Conservation (phyloP, 257 asterid species). For the Coffea eugenioides region DNA sequence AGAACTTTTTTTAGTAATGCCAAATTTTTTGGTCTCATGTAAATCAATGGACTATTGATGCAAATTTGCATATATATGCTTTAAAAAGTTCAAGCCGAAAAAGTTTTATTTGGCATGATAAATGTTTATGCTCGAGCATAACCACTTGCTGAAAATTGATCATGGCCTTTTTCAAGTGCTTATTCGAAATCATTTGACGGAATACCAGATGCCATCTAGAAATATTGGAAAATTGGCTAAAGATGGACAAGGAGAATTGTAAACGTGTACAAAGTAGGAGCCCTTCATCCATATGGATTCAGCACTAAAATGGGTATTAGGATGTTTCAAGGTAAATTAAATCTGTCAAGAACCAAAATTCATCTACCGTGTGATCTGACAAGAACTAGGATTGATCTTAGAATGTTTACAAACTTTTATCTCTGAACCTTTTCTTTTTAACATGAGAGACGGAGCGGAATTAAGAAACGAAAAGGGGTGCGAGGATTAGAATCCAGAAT, state of each 20-base stretch:
- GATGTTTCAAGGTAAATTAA: neutral
- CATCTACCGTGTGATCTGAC: neutral
- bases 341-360: constrained; percentile 7
- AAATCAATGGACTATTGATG: neutral
- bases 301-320: neutral
- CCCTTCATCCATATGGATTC: no score
- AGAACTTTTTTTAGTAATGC: neutral
- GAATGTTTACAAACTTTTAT: neutral
- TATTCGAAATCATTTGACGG: neutral
- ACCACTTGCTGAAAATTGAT: neutral
- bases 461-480: no score
- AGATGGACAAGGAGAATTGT: neutral
- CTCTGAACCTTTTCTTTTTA: no score
- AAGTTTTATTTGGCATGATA: no score
- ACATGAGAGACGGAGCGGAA: no score
- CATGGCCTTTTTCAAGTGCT: neutral
- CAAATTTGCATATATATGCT: neutral
- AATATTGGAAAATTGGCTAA: neutral
- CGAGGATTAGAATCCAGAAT: no score
- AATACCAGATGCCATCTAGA: neutral
- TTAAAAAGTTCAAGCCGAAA: no score
- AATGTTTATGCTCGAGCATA: neutral
- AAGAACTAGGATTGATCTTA: constrained; percentile 10
- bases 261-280: no score
- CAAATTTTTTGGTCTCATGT: neutral